Conservation (phyloP, 345 rosid species). For the Rhodamnia argentea region DNA sequence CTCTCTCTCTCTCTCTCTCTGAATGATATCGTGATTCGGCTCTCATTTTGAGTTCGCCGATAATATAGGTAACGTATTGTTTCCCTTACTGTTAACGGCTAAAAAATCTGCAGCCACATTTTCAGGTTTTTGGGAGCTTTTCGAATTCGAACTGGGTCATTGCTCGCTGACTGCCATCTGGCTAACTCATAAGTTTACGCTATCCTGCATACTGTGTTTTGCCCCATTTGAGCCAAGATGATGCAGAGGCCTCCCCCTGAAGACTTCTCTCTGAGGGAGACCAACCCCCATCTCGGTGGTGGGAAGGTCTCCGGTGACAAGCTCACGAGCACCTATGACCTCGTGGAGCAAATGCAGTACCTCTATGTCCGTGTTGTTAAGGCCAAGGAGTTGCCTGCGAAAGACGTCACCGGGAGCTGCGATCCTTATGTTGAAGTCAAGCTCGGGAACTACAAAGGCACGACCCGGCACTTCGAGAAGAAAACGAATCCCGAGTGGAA, state of each 20-base stretch:
- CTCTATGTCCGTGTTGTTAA: slow-evolving; percentile 87
- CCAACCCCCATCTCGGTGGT: slow-evolving; percentile 81
- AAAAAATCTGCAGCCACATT: not conserved
- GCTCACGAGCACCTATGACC: slow-evolving; percentile 86
- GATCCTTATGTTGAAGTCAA: slow-evolving; percentile 90
- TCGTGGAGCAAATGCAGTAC: slow-evolving; percentile 93
- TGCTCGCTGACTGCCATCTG: not conserved
- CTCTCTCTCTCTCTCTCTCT: not conserved
- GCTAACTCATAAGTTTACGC: not conserved
- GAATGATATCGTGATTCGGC: not conserved
- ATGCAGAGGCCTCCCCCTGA: slow-evolving; percentile 80
- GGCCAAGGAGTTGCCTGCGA: slow-evolving; percentile 78
- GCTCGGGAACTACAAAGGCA: slow-evolving; percentile 86
- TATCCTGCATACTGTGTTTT: not conserved
- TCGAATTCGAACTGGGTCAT: not conserved
- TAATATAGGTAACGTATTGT: not conserved
- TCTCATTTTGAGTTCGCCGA: not conserved
- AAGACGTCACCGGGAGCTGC: slow-evolving; percentile 80
- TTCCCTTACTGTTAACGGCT: not conserved
- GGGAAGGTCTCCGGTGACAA: slow-evolving; percentile 66
- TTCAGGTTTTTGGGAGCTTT: not conserved
- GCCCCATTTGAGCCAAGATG: not conserved
- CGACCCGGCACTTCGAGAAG: slow-evolving; percentile 75
- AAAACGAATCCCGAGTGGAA: slow-evolving; percentile 82
- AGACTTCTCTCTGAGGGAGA: slow-evolving; percentile 75